A percentile compares a stretch with the other conserved stretches of the same genome.
phyloP scores from a whole-genome alignment of 2,329 filamentous ascomycete species.

The Alternaria brassicicola region DNA sequence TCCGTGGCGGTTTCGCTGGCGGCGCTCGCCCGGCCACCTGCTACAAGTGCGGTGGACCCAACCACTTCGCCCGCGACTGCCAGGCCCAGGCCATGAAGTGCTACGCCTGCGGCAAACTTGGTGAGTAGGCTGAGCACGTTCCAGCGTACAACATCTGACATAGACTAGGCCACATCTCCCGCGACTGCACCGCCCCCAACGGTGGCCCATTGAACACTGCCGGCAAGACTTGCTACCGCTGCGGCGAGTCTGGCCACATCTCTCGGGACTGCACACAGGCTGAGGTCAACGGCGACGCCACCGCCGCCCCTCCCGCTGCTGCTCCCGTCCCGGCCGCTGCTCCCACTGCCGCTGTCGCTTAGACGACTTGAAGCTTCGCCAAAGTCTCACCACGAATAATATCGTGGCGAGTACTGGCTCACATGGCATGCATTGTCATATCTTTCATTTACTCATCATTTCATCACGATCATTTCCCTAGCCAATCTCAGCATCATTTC shows the following conservation, averaged over 20 bases:
- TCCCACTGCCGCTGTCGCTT: conserved; percentile 51
- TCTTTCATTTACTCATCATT: conserved; percentile 21
- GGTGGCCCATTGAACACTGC: conserved; percentile 93
- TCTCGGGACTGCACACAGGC: conserved; percentile 92
- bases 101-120: conserved; percentile 92
- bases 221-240: conserved; percentile 98
- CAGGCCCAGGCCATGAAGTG: conserved; percentile 99
- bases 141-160: conserved; percentile 3
- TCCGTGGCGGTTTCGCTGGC: conserved; percentile 76
- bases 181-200: conserved; percentile 95
- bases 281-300: conserved; percentile 55
- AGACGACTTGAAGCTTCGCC: conserved; percentile 18
- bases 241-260: conserved; percentile 93
- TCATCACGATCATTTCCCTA: conserved; percentile 42
- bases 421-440: conserved; percentile 18
- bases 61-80: conserved; percentile 98
- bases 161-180: conserved; percentile 76
- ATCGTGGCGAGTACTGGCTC: conserved; percentile 19
- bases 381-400: conserved; percentile 23
- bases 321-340: conserved; percentile 47
- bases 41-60: conserved; percentile 80
- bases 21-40: conserved; percentile 69
- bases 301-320: conserved; percentile 30
- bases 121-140: conserved; percentile 12
- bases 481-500: conserved; percentile 40